Evolutionary conservation across 1,284 basidiomycete genomes (phyloP).

Genomic region (Ganoderma resinaceum): DNA sequence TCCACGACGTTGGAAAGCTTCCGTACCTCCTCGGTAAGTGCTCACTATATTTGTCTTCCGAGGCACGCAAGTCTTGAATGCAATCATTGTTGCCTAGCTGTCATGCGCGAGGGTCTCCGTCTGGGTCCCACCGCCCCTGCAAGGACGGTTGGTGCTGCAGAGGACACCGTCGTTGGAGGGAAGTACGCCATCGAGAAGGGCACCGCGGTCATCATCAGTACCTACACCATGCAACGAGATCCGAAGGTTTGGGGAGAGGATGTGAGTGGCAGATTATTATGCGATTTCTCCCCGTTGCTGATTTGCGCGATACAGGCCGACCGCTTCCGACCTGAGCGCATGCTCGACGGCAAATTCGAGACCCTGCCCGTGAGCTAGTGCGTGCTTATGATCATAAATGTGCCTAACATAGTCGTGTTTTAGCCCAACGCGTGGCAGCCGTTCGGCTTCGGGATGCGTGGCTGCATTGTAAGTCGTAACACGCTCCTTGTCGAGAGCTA

Average conservation of each 20-base stretch:
- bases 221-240: constrained; percentile 50
- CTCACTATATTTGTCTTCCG: not conserved
- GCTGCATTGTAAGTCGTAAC: constrained; percentile 43
- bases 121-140: constrained; percentile 49
- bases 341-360: constrained; percentile 55
- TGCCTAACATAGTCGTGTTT: not conserved
- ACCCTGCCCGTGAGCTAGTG: constrained; percentile 42
- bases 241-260: constrained; percentile 56
- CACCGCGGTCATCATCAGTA: constrained; percentile 40
- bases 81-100: constrained; percentile 37
- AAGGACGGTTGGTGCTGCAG: constrained; percentile 42
- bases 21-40: constrained; percentile 49
- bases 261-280: constrained; percentile 37
- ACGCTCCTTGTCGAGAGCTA: not conserved
- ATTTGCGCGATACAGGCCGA: constrained; percentile 37
- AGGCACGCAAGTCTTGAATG: not conserved
- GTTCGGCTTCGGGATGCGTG: constrained; percentile 49
- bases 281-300: not conserved
- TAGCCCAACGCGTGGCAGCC: constrained; percentile 54
- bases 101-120: constrained; percentile 55
- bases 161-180: constrained; percentile 46
- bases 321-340: constrained; percentile 53
- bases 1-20: constrained; percentile 50
- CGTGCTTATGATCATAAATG: not conserved
- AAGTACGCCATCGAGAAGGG: constrained; percentile 49